phyloP scores from a whole-genome alignment of 331 rosid species.

The Quercus tomentella region DNA sequence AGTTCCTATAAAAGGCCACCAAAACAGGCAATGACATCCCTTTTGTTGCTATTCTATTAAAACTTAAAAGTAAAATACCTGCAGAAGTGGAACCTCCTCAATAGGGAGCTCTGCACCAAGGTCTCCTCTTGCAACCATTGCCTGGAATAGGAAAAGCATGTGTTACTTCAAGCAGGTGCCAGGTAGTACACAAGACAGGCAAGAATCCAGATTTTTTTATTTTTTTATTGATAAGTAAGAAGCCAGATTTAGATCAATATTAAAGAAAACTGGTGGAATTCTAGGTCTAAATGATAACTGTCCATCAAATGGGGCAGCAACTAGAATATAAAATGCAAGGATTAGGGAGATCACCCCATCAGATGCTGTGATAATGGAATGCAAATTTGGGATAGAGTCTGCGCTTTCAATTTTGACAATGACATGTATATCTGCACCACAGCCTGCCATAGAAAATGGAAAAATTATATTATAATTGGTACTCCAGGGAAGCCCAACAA shows the following conservation, averaged over 20 bases:
- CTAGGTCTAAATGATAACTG: background rate
- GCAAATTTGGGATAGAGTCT: conserved; percentile 92
- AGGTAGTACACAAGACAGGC: background rate
- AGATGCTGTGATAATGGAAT: conserved; percentile 93
- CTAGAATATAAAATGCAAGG: conserved; percentile 12
- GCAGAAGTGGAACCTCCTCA: conserved; percentile 97
- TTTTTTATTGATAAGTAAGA: too few species aligned
- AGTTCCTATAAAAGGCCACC: background rate
- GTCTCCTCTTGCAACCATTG: conserved; percentile 99
- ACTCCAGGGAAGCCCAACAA: background rate
- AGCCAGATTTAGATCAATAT: background rate
- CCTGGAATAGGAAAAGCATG: conserved; percentile 41
- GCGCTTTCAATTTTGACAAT: conserved; percentile 97
- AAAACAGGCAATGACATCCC: background rate
- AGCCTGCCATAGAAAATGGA: conserved; percentile 43
- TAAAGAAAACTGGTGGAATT: background rate
- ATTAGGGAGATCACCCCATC: conserved; percentile 73
- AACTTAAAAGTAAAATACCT: conserved; percentile 48
- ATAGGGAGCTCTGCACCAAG: conserved; percentile 99
- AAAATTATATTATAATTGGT: conserved; percentile 14
- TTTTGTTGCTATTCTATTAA: conserved; percentile 3
- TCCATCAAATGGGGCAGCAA: background rate
- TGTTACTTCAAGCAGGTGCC: conserved; percentile 6
- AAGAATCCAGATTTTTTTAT: background rate
- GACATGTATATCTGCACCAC: conserved; percentile 87